phyloP scores from a whole-genome alignment of 805 yeast genomes.

The Kuraishia piskuri region DNA sequence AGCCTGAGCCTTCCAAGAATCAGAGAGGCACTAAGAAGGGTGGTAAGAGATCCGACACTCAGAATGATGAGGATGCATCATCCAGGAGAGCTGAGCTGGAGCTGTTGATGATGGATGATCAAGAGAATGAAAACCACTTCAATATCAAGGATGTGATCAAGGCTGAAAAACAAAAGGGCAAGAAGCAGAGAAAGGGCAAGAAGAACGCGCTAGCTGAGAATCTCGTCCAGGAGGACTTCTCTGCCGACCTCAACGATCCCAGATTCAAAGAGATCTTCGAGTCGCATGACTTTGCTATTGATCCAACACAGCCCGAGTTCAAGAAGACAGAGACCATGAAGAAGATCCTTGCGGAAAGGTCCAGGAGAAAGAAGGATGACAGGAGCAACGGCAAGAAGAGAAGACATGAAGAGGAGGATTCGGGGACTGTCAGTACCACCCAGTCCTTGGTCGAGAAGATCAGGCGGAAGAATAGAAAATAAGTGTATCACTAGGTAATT shows the following conservation, averaged over 20 bases:
- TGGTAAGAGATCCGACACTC: constrained; percentile 13
- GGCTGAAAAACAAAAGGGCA: constrained; percentile 57
- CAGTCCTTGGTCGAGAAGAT: constrained; percentile 40
- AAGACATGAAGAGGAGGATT: constrained; percentile 5
- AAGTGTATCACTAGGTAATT: background rate
- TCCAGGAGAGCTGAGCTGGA: constrained; percentile 63
- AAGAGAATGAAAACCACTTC: constrained; percentile 52
- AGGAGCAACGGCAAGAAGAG: constrained; percentile 4
- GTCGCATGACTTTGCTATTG: constrained; percentile 87
- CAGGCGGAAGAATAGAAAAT: constrained; percentile 29
- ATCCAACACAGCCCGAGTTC: constrained; percentile 86
- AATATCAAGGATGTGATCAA: constrained; percentile 70
- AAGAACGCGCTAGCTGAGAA: constrained; percentile 43
- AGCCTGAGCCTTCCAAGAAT: constrained; percentile 12
- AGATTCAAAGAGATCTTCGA: constrained; percentile 82
- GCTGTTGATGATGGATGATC: constrained; percentile 55
- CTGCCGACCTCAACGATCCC: constrained; percentile 70
- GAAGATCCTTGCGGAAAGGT: constrained; percentile 68
- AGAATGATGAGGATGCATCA: constrained; percentile 27
- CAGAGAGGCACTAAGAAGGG: constrained; percentile 20
- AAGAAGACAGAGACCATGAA: constrained; percentile 85
- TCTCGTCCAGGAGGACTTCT: constrained; percentile 30
- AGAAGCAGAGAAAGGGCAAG: constrained; percentile 36
- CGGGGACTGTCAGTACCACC: constrained; percentile 10
- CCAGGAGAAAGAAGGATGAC: constrained; percentile 30